Conservation (phyloP, 2,329 filamentous ascomycete genomes). For the Cladosporium cucumerinum region DNA sequence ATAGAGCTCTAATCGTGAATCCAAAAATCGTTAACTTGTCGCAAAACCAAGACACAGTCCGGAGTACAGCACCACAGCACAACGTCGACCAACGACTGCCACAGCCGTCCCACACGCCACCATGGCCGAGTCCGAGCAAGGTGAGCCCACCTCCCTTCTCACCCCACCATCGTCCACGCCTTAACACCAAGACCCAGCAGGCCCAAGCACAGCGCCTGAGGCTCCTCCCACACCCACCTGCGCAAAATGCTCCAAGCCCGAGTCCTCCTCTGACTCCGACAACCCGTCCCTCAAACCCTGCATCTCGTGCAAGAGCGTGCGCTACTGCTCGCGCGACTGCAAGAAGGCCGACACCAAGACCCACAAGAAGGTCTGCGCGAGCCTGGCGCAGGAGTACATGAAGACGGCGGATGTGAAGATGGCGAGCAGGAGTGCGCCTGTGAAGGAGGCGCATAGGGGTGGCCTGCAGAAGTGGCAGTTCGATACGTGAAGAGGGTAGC, state of each 20-base stretch:
- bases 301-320: slow-evolving; percentile 38
- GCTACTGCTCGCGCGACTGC: slow-evolving; percentile 41
- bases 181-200: slow-evolving; percentile 1
- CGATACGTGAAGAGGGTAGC: slow-evolving; percentile 28
- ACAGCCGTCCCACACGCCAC: background rate
- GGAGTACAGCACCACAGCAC: background rate
- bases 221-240: slow-evolving; percentile 12
- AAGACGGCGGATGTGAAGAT: slow-evolving; percentile 40
- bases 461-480: slow-evolving; percentile 43
- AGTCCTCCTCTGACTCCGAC: slow-evolving; percentile 6
- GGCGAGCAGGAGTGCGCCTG: slow-evolving; percentile 35
- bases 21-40: background rate
- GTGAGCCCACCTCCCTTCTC: slow-evolving; percentile 5
- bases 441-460: slow-evolving; percentile 32
- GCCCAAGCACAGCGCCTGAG: slow-evolving; percentile 1
- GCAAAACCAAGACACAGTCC: background rate
- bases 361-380: slow-evolving; percentile 41
- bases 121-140: slow-evolving; percentile 12
- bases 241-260: slow-evolving; percentile 15
- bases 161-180: background rate
- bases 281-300: slow-evolving; percentile 34
- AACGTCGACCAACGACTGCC: background rate
- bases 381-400: slow-evolving; percentile 38
- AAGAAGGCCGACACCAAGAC: slow-evolving; percentile 39
- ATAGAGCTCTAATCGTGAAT: background rate